Evolutionary conservation across 1,284 basidiomycete species (phyloP), one percentile per base, ranked within the genome.

Genomic region (Ceratobasidium sp.): DNA sequence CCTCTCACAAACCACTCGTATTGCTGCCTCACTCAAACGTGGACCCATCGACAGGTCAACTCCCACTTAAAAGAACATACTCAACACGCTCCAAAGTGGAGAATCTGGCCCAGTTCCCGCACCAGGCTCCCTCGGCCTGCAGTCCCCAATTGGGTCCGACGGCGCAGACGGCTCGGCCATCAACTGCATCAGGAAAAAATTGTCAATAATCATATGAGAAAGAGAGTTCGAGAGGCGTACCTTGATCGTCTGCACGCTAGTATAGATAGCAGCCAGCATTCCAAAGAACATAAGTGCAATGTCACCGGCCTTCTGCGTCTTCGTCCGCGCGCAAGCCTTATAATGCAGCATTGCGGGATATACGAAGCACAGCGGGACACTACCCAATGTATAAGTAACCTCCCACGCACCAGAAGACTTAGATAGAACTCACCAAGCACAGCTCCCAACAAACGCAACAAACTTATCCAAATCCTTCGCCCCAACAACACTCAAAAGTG

Each of bases 391-490:
- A 35, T 35, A 46, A 28, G 66, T n/a, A 46, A 63, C 74, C 58
- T 23, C 21, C 62, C 62, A 72, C n/a, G 18, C 26, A 63, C 26
- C 26, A 66, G 26, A 13, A 50, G 38, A 72, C 23, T n/a, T 38
- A 8, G 54, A 26, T n/a, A 71, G 26, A 38, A 85, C 92, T 77
- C 76, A 95, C 95, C 96, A 98, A 72, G 96, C 96, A 78, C 98
- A 94, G 78, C 92, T 92, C 23, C 97, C 97, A 73, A 99, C 88
- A 77, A 99, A 88, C 16, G 94, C 89, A 16, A 99, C 97, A 80
- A 98, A 98, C 83, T 98, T 98, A 84, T 99, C 98, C 67, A 99
- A 83, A 82, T 98, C 96, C 52, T 85, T 87, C 23, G 96, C 95
- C 16, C 97, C 97, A 6, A 86, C 83, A 89, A 91, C 96, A 73